phyloP scores from a whole-genome alignment of 345 rosid species.

The Zanthoxylum bungeanum region DNA sequence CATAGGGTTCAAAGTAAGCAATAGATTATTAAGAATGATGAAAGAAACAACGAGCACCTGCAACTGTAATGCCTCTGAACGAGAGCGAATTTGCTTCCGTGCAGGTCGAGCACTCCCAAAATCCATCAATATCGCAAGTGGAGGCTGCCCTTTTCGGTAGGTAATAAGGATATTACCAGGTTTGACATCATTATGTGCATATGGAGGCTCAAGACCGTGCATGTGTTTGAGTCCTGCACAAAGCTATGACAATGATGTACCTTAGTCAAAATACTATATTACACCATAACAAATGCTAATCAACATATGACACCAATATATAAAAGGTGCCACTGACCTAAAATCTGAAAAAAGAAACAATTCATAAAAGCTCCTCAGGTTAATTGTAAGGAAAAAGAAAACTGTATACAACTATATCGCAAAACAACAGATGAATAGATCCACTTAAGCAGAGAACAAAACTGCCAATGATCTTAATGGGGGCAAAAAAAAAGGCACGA shows the following conservation, averaged over 20 bases:
- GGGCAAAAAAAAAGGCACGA: too few species aligned
- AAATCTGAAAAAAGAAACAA: background rate
- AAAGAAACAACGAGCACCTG: conserved; percentile 53
- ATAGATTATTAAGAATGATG: background rate
- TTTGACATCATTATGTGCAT: conserved; percentile 99
- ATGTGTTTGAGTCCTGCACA: conserved; percentile 97
- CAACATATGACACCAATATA: background rate
- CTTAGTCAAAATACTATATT: conserved; percentile 10
- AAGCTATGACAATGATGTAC: conserved; percentile 48
- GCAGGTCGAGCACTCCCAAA: conserved; percentile 94
- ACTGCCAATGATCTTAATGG: background rate
- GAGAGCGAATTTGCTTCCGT: conserved; percentile 80
- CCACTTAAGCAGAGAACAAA: background rate
- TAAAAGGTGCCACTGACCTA: background rate
- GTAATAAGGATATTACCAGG: conserved; percentile 89
- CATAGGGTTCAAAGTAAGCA: background rate
- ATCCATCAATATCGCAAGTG: conserved; percentile 93
- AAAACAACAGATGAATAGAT: background rate
- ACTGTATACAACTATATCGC: background rate
- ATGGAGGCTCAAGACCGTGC: conserved; percentile 90
- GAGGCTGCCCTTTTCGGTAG: conserved; percentile 75
- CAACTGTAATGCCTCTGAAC: conserved; percentile 86
- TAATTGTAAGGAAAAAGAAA: background rate
- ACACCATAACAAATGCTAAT: background rate
- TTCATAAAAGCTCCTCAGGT: background rate